A percentile compares a stretch with the other conserved stretches of the same genome.
These are phyloP conservation scores for Tuber calosporum DNA, from an alignment of 495 filamentous ascomycete species.

Conservation along the genomic window DNA sequence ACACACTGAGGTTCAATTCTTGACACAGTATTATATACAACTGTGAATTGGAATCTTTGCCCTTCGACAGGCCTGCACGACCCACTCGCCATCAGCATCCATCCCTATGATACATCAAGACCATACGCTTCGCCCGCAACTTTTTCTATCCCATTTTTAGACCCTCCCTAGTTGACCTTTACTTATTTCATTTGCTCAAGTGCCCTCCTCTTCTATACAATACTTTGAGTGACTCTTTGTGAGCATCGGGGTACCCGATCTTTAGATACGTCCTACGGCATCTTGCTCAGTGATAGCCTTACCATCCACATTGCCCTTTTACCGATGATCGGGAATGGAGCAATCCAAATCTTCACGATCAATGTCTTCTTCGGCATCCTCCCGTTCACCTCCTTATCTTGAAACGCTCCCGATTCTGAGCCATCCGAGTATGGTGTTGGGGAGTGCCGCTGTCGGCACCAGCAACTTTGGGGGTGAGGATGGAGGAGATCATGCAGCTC, in stretches of 20 bases:
- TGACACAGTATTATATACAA: not conserved
- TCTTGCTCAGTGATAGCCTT: not conserved
- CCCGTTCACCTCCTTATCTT: not conserved
- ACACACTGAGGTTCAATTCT: not conserved
- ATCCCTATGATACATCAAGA: not conserved
- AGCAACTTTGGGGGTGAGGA: conserved; percentile 8
- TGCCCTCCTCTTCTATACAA: not conserved
- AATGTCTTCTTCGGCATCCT: not conserved
- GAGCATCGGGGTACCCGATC: not conserved
- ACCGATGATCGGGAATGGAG: not conserved
- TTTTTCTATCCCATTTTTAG: not conserved
- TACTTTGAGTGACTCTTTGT: not conserved
- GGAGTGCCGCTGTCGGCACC: not conserved
- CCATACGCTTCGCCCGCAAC: not conserved
- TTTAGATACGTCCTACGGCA: not conserved
- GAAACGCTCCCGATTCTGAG: not conserved
- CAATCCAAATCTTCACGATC: conserved; percentile 1
- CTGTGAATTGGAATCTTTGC: not conserved
- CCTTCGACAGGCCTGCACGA: not conserved
- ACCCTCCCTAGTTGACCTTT: not conserved
- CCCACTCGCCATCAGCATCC: not conserved
- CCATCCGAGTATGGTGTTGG: not conserved
- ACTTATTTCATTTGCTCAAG: not conserved
- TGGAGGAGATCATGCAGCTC: not conserved
- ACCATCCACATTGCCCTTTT: not conserved